Conservation (phyloP, 1,284 basidiomycete species). For the Cerrena zonata region DNA sequence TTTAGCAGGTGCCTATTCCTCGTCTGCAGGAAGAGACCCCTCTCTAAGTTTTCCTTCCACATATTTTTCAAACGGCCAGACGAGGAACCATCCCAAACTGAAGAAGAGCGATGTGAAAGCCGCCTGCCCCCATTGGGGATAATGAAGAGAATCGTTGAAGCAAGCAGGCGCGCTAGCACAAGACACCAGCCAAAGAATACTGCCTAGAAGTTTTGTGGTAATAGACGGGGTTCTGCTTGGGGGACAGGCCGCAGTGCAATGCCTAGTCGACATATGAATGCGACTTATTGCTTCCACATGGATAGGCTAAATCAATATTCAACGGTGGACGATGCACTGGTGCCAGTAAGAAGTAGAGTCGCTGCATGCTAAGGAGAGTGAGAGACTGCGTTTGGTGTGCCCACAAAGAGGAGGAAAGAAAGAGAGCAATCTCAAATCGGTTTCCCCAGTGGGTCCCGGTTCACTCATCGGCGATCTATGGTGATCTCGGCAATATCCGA, state of each 20-base stretch:
- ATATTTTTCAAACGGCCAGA: slow-evolving; percentile 99
- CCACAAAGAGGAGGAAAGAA: too few relatives aligned
- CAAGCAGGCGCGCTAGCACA: slow-evolving; percentile 60
- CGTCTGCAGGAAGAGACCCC: slow-evolving; percentile 37
- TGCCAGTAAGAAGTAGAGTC: too few relatives aligned
- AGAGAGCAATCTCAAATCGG: too few relatives aligned
- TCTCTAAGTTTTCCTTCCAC: slow-evolving; percentile 78
- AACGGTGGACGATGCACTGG: too few relatives aligned
- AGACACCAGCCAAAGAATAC: slow-evolving; percentile 90
- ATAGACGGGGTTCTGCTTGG: slow-evolving; percentile 82
- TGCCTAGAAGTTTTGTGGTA: slow-evolving; percentile 91
- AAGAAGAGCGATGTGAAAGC: slow-evolving; percentile 85
- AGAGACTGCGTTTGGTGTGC: too few relatives aligned
- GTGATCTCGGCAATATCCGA: too few relatives aligned
- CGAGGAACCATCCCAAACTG: slow-evolving; percentile 92
- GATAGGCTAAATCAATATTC: slow-evolving; percentile 98
- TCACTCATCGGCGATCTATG: too few relatives aligned
- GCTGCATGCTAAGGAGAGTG: too few relatives aligned
- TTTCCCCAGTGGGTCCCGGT: too few relatives aligned
- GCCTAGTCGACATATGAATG: slow-evolving; percentile 93
- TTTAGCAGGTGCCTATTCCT: slow-evolving; percentile 29
- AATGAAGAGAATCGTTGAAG: slow-evolving; percentile 68
- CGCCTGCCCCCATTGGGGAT: slow-evolving; percentile 80
- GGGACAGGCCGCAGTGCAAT: slow-evolving; percentile 87
- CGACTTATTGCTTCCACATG: slow-evolving; percentile 99